Evolutionary conservation across 805 yeast species (phyloP).

Genomic region (Candida germanica): DNA sequence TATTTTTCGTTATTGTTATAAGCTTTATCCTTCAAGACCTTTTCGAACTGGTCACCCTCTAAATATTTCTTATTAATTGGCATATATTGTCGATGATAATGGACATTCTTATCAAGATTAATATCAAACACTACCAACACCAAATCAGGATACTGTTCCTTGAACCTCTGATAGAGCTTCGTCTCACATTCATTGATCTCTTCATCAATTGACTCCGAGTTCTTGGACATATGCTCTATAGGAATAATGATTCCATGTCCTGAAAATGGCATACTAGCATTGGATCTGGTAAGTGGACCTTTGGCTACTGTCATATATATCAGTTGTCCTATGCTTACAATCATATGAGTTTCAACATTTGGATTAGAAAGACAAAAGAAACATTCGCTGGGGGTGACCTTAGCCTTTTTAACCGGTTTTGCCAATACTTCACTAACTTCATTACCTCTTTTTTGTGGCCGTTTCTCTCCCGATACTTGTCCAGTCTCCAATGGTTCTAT

Average conservation of each 20-base stretch:
- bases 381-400: conserved; percentile 59
- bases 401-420: conserved; percentile 29
- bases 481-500: conserved; percentile 1
- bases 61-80: conserved; percentile 54
- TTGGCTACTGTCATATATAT: conserved; percentile 76
- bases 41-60: conserved; percentile 38
- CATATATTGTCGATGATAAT: conserved; percentile 71
- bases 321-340: conserved; percentile 66
- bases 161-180: conserved; percentile 50
- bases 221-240: conserved; percentile 59
- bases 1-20: conserved; percentile 47
- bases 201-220: conserved; percentile 12
- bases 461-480: too few relatives aligned
- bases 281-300: conserved; percentile 71
- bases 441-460: conserved; percentile 11
- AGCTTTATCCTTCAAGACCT: conserved; percentile 43
- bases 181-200: conserved; percentile 50
- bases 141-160: conserved; percentile 32
- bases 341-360: conserved; percentile 72
- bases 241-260: conserved; percentile 85
- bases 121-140: conserved; percentile 69
- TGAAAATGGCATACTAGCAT: conserved; percentile 50
- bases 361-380: conserved; percentile 85
- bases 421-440: conserved; percentile 13
- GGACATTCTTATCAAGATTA: conserved; percentile 61